Evolutionary conservation across 306 rosid species (phyloP).

Genomic region (Geum urbanum): DNA sequence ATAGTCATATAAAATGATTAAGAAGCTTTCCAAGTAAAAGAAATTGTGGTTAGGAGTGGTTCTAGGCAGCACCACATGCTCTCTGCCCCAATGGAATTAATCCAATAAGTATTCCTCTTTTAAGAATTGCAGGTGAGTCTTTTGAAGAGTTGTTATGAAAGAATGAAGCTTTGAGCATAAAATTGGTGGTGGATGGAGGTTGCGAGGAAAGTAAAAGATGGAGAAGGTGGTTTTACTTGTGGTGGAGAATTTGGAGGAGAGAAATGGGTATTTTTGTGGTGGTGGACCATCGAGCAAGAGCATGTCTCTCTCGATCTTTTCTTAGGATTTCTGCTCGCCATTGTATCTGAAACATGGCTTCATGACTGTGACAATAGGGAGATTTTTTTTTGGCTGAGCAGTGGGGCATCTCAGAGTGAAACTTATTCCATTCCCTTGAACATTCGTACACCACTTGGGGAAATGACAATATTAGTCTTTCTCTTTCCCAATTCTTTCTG

Average conservation of each 20-base stretch:
- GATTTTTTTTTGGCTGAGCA: background rate
- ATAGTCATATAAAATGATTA: background rate
- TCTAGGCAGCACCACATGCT: conserved; percentile 29
- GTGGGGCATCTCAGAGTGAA: background rate
- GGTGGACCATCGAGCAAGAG: background rate
- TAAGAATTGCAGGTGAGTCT: background rate
- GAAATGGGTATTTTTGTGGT: conserved; percentile 9
- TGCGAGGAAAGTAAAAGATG: conserved; percentile 1
- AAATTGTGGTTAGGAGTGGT: conserved; percentile 57
- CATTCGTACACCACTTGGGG: background rate
- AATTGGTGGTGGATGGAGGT: background rate
- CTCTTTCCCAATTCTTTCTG: no score
- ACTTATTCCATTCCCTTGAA: background rate
- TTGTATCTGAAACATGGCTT: background rate
- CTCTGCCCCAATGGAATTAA: conserved; percentile 17
- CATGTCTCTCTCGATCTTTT: background rate
- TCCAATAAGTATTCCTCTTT: conserved; percentile 29
- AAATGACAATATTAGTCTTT: background rate
- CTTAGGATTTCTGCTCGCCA: background rate
- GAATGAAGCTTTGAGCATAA: background rate
- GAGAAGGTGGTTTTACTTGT: background rate
- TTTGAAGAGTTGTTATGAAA: conserved; percentile 2
- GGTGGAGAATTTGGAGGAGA: conserved; percentile 4
- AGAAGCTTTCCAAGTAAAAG: conserved; percentile 22
- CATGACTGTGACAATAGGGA: background rate